phyloP scores from a whole-genome alignment of 2,329 filamentous ascomycete species.

The Scedosporium aurantiacum region DNA sequence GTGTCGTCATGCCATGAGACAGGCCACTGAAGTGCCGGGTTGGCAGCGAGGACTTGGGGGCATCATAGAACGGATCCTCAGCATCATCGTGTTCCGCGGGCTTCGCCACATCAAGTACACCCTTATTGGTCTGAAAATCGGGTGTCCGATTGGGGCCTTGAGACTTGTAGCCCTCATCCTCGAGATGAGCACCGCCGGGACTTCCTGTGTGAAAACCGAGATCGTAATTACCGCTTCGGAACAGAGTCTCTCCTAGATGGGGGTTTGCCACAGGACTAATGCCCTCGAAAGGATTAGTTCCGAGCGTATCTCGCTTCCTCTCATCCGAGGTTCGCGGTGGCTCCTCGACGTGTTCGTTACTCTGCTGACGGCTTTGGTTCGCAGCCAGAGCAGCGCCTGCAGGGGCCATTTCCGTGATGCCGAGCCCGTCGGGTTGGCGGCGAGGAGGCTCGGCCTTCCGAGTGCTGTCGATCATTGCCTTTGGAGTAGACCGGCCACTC shows the following conservation, averaged over 20 bases:
- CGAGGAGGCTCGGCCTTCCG: neutral
- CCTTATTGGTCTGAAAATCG: conserved; percentile 33
- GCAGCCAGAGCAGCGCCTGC: conserved; percentile 40
- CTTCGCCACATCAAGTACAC: conserved; percentile 18
- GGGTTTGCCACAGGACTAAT: conserved; percentile 50
- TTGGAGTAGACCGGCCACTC: conserved; percentile 14
- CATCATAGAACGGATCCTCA: conserved; percentile 56
- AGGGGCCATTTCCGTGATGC: conserved; percentile 36
- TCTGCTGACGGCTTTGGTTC: conserved; percentile 40
- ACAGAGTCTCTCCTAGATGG: conserved; percentile 37
- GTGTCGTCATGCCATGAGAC: conserved; percentile 83
- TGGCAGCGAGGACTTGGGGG: conserved; percentile 36
- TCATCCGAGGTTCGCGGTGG: conserved; percentile 53
- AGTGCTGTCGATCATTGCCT: conserved; percentile 1
- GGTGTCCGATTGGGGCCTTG: conserved; percentile 49
- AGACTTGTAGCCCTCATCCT: conserved; percentile 86
- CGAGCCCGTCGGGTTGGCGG: conserved; percentile 20
- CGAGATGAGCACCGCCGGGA: neutral
- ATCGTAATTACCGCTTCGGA: conserved; percentile 15
- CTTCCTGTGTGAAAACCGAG: conserved; percentile 6
- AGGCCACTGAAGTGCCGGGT: conserved; percentile 70
- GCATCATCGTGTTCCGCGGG: conserved; percentile 39
- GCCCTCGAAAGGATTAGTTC: conserved; percentile 58
- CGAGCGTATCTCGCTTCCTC: conserved; percentile 52
- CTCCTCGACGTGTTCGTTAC: conserved; percentile 52